Evolutionary conservation across 768 basidiomycete species (phyloP), one percentile per base, ranked within the genome.

Genomic region (Asterophora lycoperdoides): DNA sequence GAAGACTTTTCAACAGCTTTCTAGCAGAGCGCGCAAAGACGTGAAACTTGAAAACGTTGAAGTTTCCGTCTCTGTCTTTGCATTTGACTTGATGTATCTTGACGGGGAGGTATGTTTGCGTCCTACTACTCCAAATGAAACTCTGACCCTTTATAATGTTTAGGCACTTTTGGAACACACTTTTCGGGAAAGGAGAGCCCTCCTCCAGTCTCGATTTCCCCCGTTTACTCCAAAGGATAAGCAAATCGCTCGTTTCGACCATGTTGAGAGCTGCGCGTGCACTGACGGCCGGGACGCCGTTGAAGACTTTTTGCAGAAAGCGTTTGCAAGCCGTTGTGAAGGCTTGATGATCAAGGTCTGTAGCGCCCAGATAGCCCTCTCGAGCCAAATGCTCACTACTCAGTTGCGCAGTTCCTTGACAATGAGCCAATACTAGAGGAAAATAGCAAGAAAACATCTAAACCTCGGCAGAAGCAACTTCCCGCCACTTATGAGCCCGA

Each of bases 301-400:
- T 6, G 77, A 87, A 62, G 75, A 70, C 5, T 95, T 95, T 64
- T 90, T 91, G 80, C 68, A 80, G 59, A 73, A 73, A 49, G 84
- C 89, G 2, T 75, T 92, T 18, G 79, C 81, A 60, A 83, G 83
- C 60, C 81, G 82, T 46, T 89, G 86, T 48, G 93, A 96, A 65
- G 93, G 93, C n/a, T 70, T 95, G 53, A 94, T 96, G 93, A 77
- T 95, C 60, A 96, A 96, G 68, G 86, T 84, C 36, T 20, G 72
- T 36, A 18, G 72, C 37, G 41, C n/a, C 10, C 17, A 28, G 1
- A n/a, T 30, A 39, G 5, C 14, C 34, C n/a, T 26, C 14, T 10
- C 36, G 20, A 29, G 23, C 11, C 29, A 10, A 18, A 32, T 18
- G 15, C 40, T 49, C 11, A 51, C 33, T 19, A n/a, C 26, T 23